These are phyloP conservation scores for Talaromyces pinophilus DNA, from an alignment of 2,329 filamentous ascomycete species.

Conservation along the genomic window DNA sequence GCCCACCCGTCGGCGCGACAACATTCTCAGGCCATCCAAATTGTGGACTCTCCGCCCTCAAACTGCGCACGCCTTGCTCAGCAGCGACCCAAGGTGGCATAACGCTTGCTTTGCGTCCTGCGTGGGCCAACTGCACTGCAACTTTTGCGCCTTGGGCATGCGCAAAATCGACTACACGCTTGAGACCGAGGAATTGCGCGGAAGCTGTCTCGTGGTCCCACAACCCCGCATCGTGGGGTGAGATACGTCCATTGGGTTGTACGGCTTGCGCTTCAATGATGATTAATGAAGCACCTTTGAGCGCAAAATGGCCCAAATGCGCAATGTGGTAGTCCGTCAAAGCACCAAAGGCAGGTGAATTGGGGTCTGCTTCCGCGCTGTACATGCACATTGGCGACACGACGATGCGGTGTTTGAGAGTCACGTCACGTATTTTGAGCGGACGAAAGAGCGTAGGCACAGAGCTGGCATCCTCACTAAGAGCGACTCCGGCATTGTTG, in stretches of 20 bases:
- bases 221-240: slow-evolving; percentile 61
- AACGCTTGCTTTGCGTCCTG: slow-evolving; percentile 64
- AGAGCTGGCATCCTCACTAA: slow-evolving; percentile 37
- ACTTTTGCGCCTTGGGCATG: slow-evolving; percentile 75
- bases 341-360: slow-evolving; percentile 55
- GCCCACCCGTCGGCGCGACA: slow-evolving; percentile 36
- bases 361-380: slow-evolving; percentile 54
- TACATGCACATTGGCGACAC: slow-evolving; percentile 67
- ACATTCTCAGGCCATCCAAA: slow-evolving; percentile 59
- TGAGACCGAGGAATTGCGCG: slow-evolving; percentile 68
- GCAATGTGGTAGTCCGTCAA: slow-evolving; percentile 78
- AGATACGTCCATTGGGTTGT: slow-evolving; percentile 74
- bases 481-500: slow-evolving; percentile 40
- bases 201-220: slow-evolving; percentile 66
- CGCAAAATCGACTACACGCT: slow-evolving; percentile 69
- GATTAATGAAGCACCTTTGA: slow-evolving; percentile 70
- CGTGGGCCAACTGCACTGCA: slow-evolving; percentile 79
- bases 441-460: slow-evolving; percentile 58
- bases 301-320: slow-evolving; percentile 75
- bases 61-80: slow-evolving; percentile 25
- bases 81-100: slow-evolving; percentile 51
- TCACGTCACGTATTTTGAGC: slow-evolving; percentile 56
- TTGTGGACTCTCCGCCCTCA: slow-evolving; percentile 51
- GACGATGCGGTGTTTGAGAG: slow-evolving; percentile 66
- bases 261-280: slow-evolving; percentile 79